These are phyloP conservation scores for Coemansia sp. DNA, from an alignment of 192 early-diverging fungal species.

Conservation along the genomic window DNA sequence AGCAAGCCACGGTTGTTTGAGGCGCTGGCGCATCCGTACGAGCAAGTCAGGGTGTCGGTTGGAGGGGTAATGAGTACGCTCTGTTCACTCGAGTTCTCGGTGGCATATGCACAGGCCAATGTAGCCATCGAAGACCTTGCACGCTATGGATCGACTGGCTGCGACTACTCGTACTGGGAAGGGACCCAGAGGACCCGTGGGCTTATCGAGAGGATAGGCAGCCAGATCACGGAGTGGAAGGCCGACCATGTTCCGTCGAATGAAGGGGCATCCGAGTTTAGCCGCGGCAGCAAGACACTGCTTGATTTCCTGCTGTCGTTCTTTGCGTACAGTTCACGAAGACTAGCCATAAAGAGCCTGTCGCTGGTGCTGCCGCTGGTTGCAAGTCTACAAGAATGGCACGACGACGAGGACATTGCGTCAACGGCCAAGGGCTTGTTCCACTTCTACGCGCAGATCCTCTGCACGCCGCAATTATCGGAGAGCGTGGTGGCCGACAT, in stretches of 20 bases:
- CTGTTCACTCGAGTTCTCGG: conserved; percentile 61
- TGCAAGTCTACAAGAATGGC: conserved; percentile 44
- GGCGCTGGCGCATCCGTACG: conserved; percentile 77
- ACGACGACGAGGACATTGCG: conserved; percentile 46
- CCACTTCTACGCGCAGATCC: conserved; percentile 41
- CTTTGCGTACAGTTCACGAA: conserved; percentile 30
- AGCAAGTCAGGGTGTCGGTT: conserved; percentile 82
- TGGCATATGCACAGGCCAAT: conserved; percentile 55
- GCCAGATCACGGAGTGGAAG: conserved; percentile 32
- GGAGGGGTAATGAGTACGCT: conserved; percentile 71
- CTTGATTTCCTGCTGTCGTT: conserved; percentile 29
- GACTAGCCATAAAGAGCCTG: conserved; percentile 32
- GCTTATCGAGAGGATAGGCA: conserved; percentile 27
- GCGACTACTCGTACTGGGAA: conserved; percentile 50
- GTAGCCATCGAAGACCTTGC: conserved; percentile 44
- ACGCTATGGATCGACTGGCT: conserved; percentile 42
- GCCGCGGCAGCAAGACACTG: conserved; percentile 52
- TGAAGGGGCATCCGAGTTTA: conserved; percentile 49
- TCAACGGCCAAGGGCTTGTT: conserved; percentile 28
- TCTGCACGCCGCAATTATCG: conserved; percentile 33
- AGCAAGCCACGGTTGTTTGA: conserved; percentile 38
- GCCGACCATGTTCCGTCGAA: conserved; percentile 42
- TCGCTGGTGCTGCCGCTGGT: conserved; percentile 32
- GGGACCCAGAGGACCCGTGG: conserved; percentile 33
- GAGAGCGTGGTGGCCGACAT: conserved; percentile 32